Evolutionary conservation across 257 asterid genomes (phyloP), one percentile per base, ranked within the genome.

Genomic region (Mentha longifolia): DNA sequence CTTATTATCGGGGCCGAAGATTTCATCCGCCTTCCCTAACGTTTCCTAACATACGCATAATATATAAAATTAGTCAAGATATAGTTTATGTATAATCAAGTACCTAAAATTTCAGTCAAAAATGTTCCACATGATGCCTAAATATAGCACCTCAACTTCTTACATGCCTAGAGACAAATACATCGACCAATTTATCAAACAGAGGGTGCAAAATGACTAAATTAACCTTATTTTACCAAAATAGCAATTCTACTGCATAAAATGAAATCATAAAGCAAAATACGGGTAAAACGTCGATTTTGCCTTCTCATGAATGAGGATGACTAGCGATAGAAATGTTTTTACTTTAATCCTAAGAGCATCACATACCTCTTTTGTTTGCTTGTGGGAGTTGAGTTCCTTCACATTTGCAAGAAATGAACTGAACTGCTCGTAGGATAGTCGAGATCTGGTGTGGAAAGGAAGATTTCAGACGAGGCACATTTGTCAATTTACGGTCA

Each of bases 381-480:
- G 97, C 79, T 91, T 91, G 84, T 91, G 97, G 71, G 99, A 85
- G 70, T 91, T 94, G 57, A 94, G 81, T 17, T 91, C 97, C 91
- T 94, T 94, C 64, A 94, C 99, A 78, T 89, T 94, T 20, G 96
- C 86, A 46, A 94, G 88, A 84, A 94, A 94, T n/a, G 92, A 78
- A 16, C 98, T 92, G 64, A 94, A 94, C 82, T 91, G 97, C 84
- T 94, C 96, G 15, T 91, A 91, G 9, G 99, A 86, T 71, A 94
- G 71, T 72, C 97, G 91, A 71, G 85, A 80, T 81, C 99, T 91
- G 76, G 61, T 59, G 57, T 69, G 56, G 54, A 16, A 65, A 42
- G 49, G 2, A 9, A 57, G 54, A 58, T 67, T 22, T 73, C 42
- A 66, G 71, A 64, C 13, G n/a, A 56, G 54, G 43, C 42, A 54